Evolutionary conservation across 2,329 filamentous ascomycete genomes (phyloP).

Genomic region (Hymenoscyphus occultus): DNA sequence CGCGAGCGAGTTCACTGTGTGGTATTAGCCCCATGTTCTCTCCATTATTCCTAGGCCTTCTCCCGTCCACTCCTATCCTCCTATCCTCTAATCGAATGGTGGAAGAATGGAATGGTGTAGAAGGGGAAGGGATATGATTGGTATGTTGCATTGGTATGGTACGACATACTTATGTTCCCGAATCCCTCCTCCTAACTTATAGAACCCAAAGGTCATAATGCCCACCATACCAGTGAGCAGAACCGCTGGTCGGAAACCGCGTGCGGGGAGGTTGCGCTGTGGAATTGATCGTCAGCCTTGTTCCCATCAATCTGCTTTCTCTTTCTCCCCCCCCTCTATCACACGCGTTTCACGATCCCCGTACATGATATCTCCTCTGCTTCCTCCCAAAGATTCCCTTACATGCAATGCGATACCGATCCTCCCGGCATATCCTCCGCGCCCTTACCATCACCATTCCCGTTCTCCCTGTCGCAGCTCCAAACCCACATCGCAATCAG

Average conservation of each 20-base stretch:
- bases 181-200: slow-evolving; percentile 76
- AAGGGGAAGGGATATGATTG: not conserved
- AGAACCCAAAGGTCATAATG: slow-evolving; percentile 89
- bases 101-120: not conserved
- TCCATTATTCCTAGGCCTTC: not conserved
- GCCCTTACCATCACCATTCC: not conserved
- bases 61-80: not conserved
- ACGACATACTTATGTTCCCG: slow-evolving; percentile 81
- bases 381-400: not conserved
- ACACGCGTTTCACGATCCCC: not conserved
- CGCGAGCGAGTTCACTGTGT: slow-evolving; percentile 83
- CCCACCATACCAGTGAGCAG: slow-evolving; percentile 74
- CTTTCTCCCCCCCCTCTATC: not conserved
- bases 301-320: not conserved
- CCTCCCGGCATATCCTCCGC: not conserved
- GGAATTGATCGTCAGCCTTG: slow-evolving; percentile 13
- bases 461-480: not conserved
- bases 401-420: too few species aligned
- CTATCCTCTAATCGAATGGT: not conserved
- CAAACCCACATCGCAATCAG: not conserved
- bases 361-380: not conserved
- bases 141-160: not conserved
- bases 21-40: slow-evolving; percentile 14
- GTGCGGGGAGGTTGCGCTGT: slow-evolving; percentile 86
- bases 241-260: slow-evolving; percentile 80